Evolutionary conservation across 2,329 filamentous ascomycete species (phyloP).

Genomic region (Sclerotinia subarctica): DNA sequence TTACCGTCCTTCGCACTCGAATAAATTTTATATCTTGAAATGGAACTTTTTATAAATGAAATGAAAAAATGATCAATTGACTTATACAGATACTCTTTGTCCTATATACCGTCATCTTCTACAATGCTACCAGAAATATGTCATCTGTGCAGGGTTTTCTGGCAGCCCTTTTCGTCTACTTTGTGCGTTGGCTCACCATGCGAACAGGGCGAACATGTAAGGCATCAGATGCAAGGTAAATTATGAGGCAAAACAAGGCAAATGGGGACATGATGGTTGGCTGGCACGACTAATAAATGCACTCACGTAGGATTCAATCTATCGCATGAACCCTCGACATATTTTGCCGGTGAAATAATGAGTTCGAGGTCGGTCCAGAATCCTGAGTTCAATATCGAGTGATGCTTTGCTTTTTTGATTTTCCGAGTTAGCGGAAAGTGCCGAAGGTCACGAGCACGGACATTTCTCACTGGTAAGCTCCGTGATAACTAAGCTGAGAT

Average conservation of each 20-base stretch:
- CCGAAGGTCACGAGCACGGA: not conserved
- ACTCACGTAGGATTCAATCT: not conserved
- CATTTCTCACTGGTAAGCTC: not conserved
- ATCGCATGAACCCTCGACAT: not conserved
- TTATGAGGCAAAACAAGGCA: slow-evolving; percentile 1
- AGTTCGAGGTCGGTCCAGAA: too few relatives aligned
- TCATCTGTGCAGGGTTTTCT: slow-evolving; percentile 1
- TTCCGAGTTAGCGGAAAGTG: not conserved
- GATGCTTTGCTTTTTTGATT: not conserved
- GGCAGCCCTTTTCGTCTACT: slow-evolving; percentile 2
- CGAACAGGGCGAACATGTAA: slow-evolving; percentile 16
- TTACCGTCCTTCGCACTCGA: not conserved
- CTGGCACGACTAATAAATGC: not conserved
- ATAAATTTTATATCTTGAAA: not conserved
- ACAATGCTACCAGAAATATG: not conserved
- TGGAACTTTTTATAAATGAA: not conserved
- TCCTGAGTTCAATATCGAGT: not conserved
- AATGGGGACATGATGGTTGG: not conserved
- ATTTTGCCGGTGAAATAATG: not conserved
- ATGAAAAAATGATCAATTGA: not conserved
- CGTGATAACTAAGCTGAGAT: slow-evolving; percentile 3
- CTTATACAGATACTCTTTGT: not conserved
- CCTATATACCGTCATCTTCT: not conserved
- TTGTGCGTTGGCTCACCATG: slow-evolving; percentile 19
- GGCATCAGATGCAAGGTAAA: slow-evolving; percentile 9